phyloP scores from a whole-genome alignment of 495 filamentous ascomycete species.

The Chaetomium tenue region DNA sequence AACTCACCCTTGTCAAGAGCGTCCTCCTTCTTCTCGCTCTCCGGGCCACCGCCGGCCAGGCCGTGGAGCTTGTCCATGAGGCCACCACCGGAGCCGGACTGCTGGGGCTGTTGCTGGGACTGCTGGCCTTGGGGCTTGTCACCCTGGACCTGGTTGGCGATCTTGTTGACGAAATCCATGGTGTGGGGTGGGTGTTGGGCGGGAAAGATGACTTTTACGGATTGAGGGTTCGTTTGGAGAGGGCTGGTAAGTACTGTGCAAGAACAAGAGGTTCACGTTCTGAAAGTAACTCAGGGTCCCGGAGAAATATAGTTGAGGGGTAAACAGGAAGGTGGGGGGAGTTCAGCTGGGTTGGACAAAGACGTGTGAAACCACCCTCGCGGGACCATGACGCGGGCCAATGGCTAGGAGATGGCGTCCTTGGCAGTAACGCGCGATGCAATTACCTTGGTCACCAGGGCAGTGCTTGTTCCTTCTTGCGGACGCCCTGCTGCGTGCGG shows the following conservation, averaged over 20 bases:
- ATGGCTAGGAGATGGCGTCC: slow-evolving; percentile 17
- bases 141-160: slow-evolving; percentile 26
- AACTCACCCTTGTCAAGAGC: slow-evolving; percentile 59
- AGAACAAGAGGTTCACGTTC: neutral
- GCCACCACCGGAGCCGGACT: slow-evolving; percentile 23
- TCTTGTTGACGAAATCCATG: slow-evolving; percentile 47
- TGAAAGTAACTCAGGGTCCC: neutral
- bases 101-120: slow-evolving; percentile 24
- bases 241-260: neutral
- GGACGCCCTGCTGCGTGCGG: neutral
- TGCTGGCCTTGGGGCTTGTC: slow-evolving; percentile 25
- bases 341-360: slow-evolving; percentile 29
- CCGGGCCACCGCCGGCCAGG: slow-evolving; percentile 60
- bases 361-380: slow-evolving; percentile 18
- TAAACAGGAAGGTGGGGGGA: slow-evolving; percentile 16
- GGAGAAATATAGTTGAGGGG: slow-evolving; percentile 26
- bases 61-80: slow-evolving; percentile 60
- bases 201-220: neutral
- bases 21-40: slow-evolving; percentile 71
- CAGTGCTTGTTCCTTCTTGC: slow-evolving; percentile 4
- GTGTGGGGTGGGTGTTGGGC: neutral
- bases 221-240: slow-evolving; percentile 15
- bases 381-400: slow-evolving; percentile 19
- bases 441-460: neutral
- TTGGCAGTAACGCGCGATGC: slow-evolving; percentile 5